These are phyloP conservation scores for Colletotrichum gloeosporioides DNA, from an alignment of 2,329 filamentous ascomycete genomes.

Conservation along the genomic window DNA sequence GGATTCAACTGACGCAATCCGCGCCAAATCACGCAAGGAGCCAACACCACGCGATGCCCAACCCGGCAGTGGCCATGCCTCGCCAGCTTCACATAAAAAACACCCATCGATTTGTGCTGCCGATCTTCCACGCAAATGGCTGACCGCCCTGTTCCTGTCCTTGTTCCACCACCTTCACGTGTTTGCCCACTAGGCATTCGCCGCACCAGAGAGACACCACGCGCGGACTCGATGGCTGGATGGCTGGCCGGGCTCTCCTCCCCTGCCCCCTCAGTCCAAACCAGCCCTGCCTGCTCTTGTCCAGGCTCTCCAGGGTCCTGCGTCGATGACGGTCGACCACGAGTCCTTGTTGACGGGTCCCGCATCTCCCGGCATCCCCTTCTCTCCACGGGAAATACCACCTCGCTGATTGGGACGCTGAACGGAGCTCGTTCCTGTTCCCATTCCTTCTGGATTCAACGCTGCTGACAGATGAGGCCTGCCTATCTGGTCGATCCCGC, in stretches of 20 bases:
- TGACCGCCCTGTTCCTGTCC: background rate
- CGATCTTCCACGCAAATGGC: background rate
- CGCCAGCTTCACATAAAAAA: background rate
- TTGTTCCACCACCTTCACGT: slow-evolving; percentile 7
- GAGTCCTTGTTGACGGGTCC: slow-evolving; percentile 2
- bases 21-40: background rate
- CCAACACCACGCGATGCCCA: background rate
- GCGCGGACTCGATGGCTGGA: background rate
- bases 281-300: background rate
- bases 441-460: background rate
- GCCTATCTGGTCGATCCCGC: background rate
- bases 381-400: background rate
- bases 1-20: background rate
- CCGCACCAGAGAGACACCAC: background rate
- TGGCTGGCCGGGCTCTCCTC: background rate
- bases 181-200: background rate
- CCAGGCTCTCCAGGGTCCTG: background rate
- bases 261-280: background rate
- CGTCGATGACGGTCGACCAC: background rate
- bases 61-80: background rate
- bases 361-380: background rate
- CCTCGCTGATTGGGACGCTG: background rate
- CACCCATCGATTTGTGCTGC: background rate
- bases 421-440: background rate
- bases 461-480: background rate